A percentile compares a stretch with the other conserved stretches of the same genome.
Conservation (phyloP, 1,284 basidiomycete genomes). For the Leccinum ponderosum region DNA sequence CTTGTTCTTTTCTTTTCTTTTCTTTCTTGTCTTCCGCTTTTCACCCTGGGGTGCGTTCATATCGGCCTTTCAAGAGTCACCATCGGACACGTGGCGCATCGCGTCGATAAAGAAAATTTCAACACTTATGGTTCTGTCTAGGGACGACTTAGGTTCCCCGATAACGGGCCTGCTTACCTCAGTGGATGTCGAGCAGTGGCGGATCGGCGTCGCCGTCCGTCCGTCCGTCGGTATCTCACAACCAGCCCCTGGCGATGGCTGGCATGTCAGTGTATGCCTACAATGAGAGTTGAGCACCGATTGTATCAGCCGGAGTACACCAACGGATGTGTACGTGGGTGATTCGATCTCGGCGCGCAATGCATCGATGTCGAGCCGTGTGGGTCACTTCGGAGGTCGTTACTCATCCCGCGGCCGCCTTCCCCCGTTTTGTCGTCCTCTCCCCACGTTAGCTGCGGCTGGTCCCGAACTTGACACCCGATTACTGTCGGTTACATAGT, state of each 20-base stretch:
- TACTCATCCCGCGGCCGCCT: not conserved
- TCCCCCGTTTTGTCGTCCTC: not conserved
- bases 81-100: not conserved
- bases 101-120: not conserved
- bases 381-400: not conserved
- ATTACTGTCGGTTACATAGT: not conserved
- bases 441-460: not conserved
- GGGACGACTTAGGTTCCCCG: not conserved
- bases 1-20: not conserved
- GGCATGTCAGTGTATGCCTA: not conserved
- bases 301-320: not conserved
- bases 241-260: not conserved
- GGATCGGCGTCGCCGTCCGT: not conserved
- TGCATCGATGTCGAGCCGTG: not conserved
- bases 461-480: not conserved
- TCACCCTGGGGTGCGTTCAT: not conserved
- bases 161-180: not conserved
- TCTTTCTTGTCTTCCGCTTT: not conserved
- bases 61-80: not conserved
- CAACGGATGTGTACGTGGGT: not conserved
- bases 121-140: not conserved
- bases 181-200: not conserved
- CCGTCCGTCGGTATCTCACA: not conserved
- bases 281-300: not conserved
- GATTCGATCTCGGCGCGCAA: slow-evolving; percentile 1